These are phyloP conservation scores for Stachybotrys chartarum DNA, from an alignment of 2,329 filamentous ascomycete species.

Conservation along the genomic window DNA sequence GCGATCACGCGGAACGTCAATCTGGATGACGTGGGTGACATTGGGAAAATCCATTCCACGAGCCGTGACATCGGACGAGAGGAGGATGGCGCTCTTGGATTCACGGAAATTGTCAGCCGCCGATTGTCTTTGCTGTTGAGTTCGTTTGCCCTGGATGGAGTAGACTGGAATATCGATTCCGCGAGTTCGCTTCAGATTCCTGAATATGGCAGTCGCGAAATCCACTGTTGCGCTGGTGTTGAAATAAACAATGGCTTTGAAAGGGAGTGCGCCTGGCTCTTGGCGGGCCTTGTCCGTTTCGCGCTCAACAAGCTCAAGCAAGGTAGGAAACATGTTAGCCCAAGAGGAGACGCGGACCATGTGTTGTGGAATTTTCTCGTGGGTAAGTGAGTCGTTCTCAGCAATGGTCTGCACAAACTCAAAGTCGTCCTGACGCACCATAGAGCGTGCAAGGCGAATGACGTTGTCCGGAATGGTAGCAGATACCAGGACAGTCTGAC, in stretches of 20 bases:
- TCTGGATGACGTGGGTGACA: slow-evolving; percentile 73
- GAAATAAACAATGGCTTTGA: slow-evolving; percentile 96
- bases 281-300: slow-evolving; percentile 38
- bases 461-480: slow-evolving; percentile 86
- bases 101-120: slow-evolving; percentile 66
- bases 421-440: slow-evolving; percentile 73
- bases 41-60: slow-evolving; percentile 78
- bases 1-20: slow-evolving; percentile 55
- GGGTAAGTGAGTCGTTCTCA: slow-evolving; percentile 76
- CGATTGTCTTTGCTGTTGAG: slow-evolving; percentile 60
- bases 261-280: slow-evolving; percentile 42
- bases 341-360: slow-evolving; percentile 60
- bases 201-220: slow-evolving; percentile 40
- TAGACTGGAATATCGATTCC: slow-evolving; percentile 30
- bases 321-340: slow-evolving; percentile 67
- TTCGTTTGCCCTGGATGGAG: slow-evolving; percentile 70
- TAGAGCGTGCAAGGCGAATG: slow-evolving; percentile 66
- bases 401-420: slow-evolving; percentile 86
- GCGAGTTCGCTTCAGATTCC: neutral
- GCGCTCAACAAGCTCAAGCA: slow-evolving; percentile 68
- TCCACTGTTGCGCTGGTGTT: slow-evolving; percentile 70
- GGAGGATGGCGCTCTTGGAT: slow-evolving; percentile 55
- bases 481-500: slow-evolving; percentile 92
- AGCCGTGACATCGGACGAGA: slow-evolving; percentile 75
- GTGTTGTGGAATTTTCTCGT: slow-evolving; percentile 76